Conservation (phyloP, 495 filamentous ascomycete species). For the Melanomma pulvis-pyrius region DNA sequence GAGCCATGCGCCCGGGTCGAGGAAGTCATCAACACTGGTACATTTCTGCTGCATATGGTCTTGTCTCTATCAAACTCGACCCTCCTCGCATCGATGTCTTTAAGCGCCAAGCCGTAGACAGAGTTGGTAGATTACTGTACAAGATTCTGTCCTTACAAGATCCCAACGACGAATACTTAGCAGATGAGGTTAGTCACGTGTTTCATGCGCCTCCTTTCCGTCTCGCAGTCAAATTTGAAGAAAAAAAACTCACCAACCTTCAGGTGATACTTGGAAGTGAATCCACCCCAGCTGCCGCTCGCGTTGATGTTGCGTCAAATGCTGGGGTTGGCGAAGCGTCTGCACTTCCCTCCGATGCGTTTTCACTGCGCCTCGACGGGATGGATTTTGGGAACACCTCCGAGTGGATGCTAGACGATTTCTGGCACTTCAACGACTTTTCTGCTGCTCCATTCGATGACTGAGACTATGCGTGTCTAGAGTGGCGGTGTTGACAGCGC, state of each 20-base stretch:
- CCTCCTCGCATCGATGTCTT: constrained; percentile 2
- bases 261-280: constrained; percentile 20
- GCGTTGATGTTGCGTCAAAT: neutral
- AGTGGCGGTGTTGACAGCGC: neutral
- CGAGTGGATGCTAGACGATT: constrained; percentile 32
- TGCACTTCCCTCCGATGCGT: neutral
- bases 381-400: constrained; percentile 2
- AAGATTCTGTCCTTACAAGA: constrained; percentile 25
- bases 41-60: constrained; percentile 17
- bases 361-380: constrained; percentile 8
- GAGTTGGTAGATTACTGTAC: constrained; percentile 20
- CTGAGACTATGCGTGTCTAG: neutral
- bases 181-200: constrained; percentile 8
- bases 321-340: neutral
- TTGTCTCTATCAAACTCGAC: constrained; percentile 13
- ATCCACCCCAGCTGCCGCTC: neutral
- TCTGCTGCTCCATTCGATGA: neutral
- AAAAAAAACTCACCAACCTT: neutral
- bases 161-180: constrained; percentile 10
- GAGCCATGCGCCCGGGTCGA: constrained; percentile 26
- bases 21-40: constrained; percentile 28
- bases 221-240: neutral
- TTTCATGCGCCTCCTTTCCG: neutral
- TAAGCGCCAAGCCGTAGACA: constrained; percentile 16
- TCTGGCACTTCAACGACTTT: constrained; percentile 29